These are phyloP conservation scores for Reutealis trisperma DNA, from an alignment of 345 rosid genomes.

Conservation along the genomic window DNA sequence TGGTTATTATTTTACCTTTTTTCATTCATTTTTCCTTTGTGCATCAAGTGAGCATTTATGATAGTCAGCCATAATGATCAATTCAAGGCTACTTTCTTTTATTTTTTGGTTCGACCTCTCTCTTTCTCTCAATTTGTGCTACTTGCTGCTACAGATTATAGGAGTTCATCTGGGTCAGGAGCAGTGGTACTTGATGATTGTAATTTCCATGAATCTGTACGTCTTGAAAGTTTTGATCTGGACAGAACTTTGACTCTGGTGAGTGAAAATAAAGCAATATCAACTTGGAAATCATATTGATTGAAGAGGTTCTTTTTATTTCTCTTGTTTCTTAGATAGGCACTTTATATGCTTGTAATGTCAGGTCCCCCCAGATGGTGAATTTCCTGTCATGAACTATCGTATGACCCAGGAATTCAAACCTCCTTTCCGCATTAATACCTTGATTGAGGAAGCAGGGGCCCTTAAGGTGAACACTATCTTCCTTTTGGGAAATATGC, in stretches of 20 bases:
- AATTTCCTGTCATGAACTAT: constrained; percentile 98
- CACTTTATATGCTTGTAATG: constrained; percentile 17
- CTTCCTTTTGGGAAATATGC: not conserved
- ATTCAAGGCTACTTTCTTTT: not conserved
- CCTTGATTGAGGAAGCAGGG: constrained; percentile 96
- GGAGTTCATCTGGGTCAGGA: constrained; percentile 82
- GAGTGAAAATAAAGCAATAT: constrained; percentile 37
- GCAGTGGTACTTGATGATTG: constrained; percentile 92
- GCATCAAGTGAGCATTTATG: not conserved
- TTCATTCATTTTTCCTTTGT: not conserved
- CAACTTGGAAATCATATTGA: not conserved
- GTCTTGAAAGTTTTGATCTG: constrained; percentile 82
- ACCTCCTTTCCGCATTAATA: constrained; percentile 93
- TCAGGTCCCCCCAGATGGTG: constrained; percentile 98
- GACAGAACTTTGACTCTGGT: constrained; percentile 92
- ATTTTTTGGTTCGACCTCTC: not conserved
- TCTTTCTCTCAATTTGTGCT: constrained; percentile 4
- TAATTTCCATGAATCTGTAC: constrained; percentile 98
- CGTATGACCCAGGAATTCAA: constrained; percentile 98
- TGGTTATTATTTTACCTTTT: not conserved
- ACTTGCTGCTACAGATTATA: constrained; percentile 63
- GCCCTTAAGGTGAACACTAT: constrained; percentile 62
- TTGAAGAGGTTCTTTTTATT: constrained; percentile 6
- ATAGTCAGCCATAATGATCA: constrained; percentile 9
- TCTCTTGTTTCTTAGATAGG: constrained; percentile 8